Conservation (phyloP, 1,284 basidiomycete genomes). For the Trichosporon sp. region DNA sequence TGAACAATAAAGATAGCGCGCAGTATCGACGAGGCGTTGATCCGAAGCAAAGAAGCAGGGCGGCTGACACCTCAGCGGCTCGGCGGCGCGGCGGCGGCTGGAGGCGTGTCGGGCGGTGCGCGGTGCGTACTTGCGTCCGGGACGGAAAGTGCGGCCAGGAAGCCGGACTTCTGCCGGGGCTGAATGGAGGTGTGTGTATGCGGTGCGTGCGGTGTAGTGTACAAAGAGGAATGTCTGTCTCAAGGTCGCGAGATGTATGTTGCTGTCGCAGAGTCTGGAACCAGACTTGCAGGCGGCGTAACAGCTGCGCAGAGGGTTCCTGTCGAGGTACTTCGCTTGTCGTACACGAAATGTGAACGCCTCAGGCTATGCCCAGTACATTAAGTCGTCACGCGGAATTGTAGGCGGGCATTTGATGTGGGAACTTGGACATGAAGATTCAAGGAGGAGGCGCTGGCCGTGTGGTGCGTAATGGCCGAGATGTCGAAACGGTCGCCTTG, state of each 20-base stretch:
- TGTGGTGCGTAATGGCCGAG: neutral
- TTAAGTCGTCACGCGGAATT: slow-evolving; percentile 5
- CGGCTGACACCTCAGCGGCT: neutral
- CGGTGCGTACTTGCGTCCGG: neutral
- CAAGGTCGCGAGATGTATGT: neutral
- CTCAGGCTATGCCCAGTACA: neutral
- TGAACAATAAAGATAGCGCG: neutral
- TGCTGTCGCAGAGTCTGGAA: neutral
- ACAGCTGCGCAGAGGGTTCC: neutral
- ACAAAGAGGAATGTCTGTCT: neutral
- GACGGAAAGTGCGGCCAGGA: neutral
- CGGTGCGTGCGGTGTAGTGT: neutral
- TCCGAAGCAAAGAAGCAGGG: neutral
- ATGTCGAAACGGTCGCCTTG: neutral
- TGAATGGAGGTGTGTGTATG: neutral
- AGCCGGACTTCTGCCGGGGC: neutral
- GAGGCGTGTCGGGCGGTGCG: neutral
- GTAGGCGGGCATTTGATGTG: slow-evolving; percentile 1
- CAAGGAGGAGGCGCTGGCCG: neutral
- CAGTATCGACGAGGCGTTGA: neutral
- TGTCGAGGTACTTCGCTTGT: neutral
- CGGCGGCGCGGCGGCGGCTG: neutral
- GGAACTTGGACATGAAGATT: slow-evolving; percentile 1
- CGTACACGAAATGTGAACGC: neutral
- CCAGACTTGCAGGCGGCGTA: neutral